These are phyloP conservation scores for Trypanosoma platydactyli DNA, from an alignment of 208 protist species.

Conservation along the genomic window DNA sequence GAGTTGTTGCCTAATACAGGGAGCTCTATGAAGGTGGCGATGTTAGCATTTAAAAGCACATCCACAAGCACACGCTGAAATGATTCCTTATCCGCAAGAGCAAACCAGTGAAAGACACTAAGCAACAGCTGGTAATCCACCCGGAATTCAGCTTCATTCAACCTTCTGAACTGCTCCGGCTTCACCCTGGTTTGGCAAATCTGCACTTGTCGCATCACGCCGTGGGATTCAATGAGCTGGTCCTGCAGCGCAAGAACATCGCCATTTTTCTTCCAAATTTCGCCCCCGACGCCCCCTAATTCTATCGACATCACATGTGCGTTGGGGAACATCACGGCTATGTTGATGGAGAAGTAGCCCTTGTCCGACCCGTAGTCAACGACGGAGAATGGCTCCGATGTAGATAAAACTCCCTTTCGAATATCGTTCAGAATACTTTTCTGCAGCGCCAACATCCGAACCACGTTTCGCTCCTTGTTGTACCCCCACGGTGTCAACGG, in stretches of 20 bases:
- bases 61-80: constrained; percentile 22
- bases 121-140: constrained; percentile 32
- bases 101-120: constrained; percentile 37
- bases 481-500: constrained; percentile 15
- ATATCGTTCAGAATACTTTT: constrained; percentile 5
- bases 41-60: constrained; percentile 19
- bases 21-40: constrained; percentile 36
- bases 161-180: constrained; percentile 20
- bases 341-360: constrained; percentile 31
- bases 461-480: constrained; percentile 21
- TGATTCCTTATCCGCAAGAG: constrained; percentile 8
- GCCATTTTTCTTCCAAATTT: constrained; percentile 32
- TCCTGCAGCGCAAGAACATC: constrained; percentile 31
- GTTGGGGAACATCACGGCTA: constrained; percentile 22
- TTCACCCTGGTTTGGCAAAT: constrained; percentile 28
- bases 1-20: constrained; percentile 24
- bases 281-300: constrained; percentile 30
- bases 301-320: constrained; percentile 25
- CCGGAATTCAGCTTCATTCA: background rate
- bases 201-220: constrained; percentile 3
- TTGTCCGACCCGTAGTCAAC: constrained; percentile 31
- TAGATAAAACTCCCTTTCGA: background rate
- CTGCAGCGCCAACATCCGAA: constrained; percentile 1
- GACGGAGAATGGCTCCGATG: background rate
- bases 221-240: constrained; percentile 9